Evolutionary conservation across 2,329 filamentous ascomycete genomes (phyloP).

Genomic region (Hypoxylon sp.): DNA sequence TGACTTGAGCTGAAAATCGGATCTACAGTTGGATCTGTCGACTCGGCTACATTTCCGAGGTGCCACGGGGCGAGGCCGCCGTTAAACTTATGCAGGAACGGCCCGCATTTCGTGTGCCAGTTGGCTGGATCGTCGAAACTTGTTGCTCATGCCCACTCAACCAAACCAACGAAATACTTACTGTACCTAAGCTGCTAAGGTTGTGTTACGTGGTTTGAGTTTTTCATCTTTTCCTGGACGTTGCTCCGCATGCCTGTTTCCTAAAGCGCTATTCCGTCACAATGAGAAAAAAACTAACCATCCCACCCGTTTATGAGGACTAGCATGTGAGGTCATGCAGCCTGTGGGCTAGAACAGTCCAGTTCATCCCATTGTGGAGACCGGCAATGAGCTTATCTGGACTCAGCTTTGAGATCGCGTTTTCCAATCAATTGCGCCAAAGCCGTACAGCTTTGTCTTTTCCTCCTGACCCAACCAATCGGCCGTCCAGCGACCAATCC

Average conservation of each 20-base stretch:
- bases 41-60: constrained; percentile 31
- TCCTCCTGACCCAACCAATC: constrained; percentile 88
- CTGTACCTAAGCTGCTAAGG: neutral
- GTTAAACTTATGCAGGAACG: constrained; percentile 35
- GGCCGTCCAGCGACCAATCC: constrained; percentile 93
- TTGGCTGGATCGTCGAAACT: constrained; percentile 26
- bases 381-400: constrained; percentile 26
- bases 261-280: constrained; percentile 12
- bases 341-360: constrained; percentile 17
- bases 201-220: constrained; percentile 18
- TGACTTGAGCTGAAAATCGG: constrained; percentile 29
- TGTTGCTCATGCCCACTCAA: constrained; percentile 6
- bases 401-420: constrained; percentile 21
- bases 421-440: constrained; percentile 64
- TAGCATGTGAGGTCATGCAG: constrained; percentile 16
- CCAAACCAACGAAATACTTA: neutral
- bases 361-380: constrained; percentile 15
- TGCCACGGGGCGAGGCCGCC: constrained; percentile 12
- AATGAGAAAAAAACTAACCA: too few relatives aligned
- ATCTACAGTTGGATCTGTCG: constrained; percentile 19
- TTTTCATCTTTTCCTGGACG: constrained; percentile 7
- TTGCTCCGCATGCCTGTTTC: constrained; percentile 12
- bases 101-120: constrained; percentile 34
- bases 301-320: too few relatives aligned
- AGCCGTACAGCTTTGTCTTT: constrained; percentile 83